Evolutionary conservation across 345 rosid species (phyloP), one percentile per base, ranked within the genome.

Genomic region (Populus davidiana): DNA sequence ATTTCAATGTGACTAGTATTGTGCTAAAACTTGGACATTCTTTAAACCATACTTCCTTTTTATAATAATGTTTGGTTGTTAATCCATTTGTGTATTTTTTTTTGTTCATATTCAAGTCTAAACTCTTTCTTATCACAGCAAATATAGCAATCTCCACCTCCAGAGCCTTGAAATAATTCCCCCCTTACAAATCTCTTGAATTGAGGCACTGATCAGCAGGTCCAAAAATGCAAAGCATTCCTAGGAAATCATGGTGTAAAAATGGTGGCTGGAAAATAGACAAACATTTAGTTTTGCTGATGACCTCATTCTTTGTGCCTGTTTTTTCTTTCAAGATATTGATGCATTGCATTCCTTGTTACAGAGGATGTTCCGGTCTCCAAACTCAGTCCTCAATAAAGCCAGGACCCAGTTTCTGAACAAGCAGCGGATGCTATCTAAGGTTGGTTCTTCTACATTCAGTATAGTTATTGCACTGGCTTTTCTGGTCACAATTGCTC

Each of bases 371-470:
- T 88, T 49, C 73, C 86, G 77, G 72, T 96, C 99, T 4, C 97
- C 98, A 70, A 92, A 96, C 83, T 96, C 98, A 7, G 86, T 78
- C 21, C 52, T 80, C 61, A 94, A 86, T 77, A 94, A 96, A 86
- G 97, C 98, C 59, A 89, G 98, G 85, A 94, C 99, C n/a, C 95
- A 87, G 80, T 85, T 68, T 69, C 73, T 94, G 80, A 92, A 91
- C 87, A 89, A 87, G 85, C 97, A 94, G 85, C 91, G 97, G 79
- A 88, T 91, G 97, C 77, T 87, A 69, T 85, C 97, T 7, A 80
- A 87, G 96, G 98, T 90, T 70, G 8, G 65, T 67, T 50, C n/a
- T 21, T 62, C 35, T 12, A 76, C 43, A 31, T 63, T 72, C 11
- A 27, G 64, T 29, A 44, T 18, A 25, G 68, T 18, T 50, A 52